Base-by-base conservation (phyloP, 306 rosid genomes). In the Quercus cerris region DNA sequence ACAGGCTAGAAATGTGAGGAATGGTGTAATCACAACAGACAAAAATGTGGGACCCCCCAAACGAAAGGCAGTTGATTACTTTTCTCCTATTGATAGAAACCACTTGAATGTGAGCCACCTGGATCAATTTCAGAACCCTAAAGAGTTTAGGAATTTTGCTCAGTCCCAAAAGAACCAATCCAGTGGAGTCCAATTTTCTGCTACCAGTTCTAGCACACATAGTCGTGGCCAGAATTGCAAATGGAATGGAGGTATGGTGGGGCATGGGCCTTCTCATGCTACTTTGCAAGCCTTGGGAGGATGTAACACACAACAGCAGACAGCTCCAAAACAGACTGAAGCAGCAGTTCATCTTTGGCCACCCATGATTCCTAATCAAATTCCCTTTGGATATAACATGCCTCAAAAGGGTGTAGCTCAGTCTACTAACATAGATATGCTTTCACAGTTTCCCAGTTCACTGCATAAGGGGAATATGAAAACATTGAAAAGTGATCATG, bases 341-440 rank as follows among this genome's bases (percentile, higher is more conserved):
- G 94, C 90, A 71, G 88, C 88, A 84, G 87, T 93, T 81, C 88
- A 69, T 74, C 70, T 84, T 70, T 91, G 97, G 97, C 80, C 91
- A 85, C 72, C 93, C 71, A 52, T 75, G 88, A 67, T 81, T 38
- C 72, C 94, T 8, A 82, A 76, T 77, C 91, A 81, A 33, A 52
- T 76, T 56, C 79, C 93, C 73, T 10, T 77, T 23, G 88, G 88
- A 44, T 86, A 84, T 80, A 88, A 81, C 77, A 59, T 73, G 59
- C 86, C 89, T 70, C 88, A 79, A 74, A 92, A 82, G 81, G 86
- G 56, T 82, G 83, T 78, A 77, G 83, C 95, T 79, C 97, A 81
- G 79, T 82, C 85, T 68, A 69, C 90, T 3, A 76, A 84, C 81
- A 78, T 77, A 54, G 83, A 84, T 81, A 74, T 83, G 75, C 68